Conservation (phyloP, 2,329 filamentous ascomycete species). For the Cladosporium cucumerinum region DNA sequence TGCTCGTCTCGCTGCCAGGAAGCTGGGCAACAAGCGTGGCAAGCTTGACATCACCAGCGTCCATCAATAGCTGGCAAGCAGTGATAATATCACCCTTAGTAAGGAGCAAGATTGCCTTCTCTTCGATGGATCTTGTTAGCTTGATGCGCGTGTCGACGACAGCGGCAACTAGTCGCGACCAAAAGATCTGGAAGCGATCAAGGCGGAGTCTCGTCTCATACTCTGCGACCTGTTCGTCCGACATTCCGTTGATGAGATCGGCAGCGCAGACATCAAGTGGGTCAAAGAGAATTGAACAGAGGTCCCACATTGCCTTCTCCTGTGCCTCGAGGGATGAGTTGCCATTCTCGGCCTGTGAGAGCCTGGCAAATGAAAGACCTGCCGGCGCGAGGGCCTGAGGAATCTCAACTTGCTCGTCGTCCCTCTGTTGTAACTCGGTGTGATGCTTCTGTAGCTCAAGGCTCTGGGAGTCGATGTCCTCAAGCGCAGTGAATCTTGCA, state of each 20-base stretch:
- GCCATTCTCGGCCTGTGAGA: slow-evolving; percentile 38
- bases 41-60: slow-evolving; percentile 76
- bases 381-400: slow-evolving; percentile 56
- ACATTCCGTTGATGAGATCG: slow-evolving; percentile 37
- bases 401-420: slow-evolving; percentile 40
- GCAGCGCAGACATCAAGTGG: slow-evolving; percentile 41
- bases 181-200: slow-evolving; percentile 67
- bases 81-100: slow-evolving; percentile 75
- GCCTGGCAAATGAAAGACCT: slow-evolving; percentile 48
- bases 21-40: slow-evolving; percentile 81
- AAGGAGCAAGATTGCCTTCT: slow-evolving; percentile 78
- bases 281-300: slow-evolving; percentile 85
- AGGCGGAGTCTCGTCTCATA: slow-evolving; percentile 44
- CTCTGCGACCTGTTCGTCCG: slow-evolving; percentile 41
- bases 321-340: slow-evolving; percentile 41
- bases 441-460: slow-evolving; percentile 23
- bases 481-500: slow-evolving; percentile 56
- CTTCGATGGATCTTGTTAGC: slow-evolving; percentile 64
- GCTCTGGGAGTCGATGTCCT: slow-evolving; percentile 36
- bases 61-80: slow-evolving; percentile 75
- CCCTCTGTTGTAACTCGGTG: slow-evolving; percentile 2
- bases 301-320: slow-evolving; percentile 77
- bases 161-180: slow-evolving; percentile 45
- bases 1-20: slow-evolving; percentile 66
- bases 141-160: slow-evolving; percentile 47